A percentile compares a stretch with the other conserved stretches of the same genome.
Conservation (phyloP, 768 basidiomycete genomes). For the Suillus bovinus region DNA sequence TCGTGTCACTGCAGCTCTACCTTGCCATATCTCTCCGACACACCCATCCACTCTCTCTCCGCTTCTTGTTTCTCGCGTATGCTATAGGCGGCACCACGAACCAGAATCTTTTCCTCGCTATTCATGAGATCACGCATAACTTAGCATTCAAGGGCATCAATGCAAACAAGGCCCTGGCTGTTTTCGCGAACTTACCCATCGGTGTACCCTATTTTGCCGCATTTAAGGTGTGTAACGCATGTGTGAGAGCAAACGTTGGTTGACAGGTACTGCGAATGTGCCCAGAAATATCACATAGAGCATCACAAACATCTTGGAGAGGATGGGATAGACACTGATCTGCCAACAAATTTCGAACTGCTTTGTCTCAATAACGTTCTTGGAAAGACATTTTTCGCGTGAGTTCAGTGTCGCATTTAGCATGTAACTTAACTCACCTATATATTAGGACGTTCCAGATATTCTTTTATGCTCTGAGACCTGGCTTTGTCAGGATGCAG, state of each 20-base stretch:
- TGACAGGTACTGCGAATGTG: conserved; percentile 11
- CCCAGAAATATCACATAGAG: conserved; percentile 87
- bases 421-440: conserved; percentile 11
- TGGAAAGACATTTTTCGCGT: conserved; percentile 99
- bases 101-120: conserved; percentile 97
- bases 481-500: conserved; percentile 88
- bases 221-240: conserved; percentile 69
- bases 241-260: neutral
- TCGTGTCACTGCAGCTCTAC: conserved; percentile 75
- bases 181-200: conserved; percentile 92
- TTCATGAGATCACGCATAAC: conserved; percentile 99
- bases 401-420: conserved; percentile 30
- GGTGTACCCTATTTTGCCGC: conserved; percentile 93
- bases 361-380: conserved; percentile 90
- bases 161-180: conserved; percentile 85
- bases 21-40: conserved; percentile 66
- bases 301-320: conserved; percentile 96
- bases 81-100: conserved; percentile 91
- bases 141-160: conserved; percentile 83
- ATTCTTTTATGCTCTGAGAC: conserved; percentile 95
- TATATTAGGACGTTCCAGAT: conserved; percentile 90
- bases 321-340: conserved; percentile 94
- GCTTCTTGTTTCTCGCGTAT: conserved; percentile 81
- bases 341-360: conserved; percentile 86
- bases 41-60: conserved; percentile 64